Percentiles rank a stretch among this genome's conserved stretches.
These are phyloP conservation scores for Rubroshorea leprosula DNA, from an alignment of 345 rosid species.

Conservation along the genomic window DNA sequence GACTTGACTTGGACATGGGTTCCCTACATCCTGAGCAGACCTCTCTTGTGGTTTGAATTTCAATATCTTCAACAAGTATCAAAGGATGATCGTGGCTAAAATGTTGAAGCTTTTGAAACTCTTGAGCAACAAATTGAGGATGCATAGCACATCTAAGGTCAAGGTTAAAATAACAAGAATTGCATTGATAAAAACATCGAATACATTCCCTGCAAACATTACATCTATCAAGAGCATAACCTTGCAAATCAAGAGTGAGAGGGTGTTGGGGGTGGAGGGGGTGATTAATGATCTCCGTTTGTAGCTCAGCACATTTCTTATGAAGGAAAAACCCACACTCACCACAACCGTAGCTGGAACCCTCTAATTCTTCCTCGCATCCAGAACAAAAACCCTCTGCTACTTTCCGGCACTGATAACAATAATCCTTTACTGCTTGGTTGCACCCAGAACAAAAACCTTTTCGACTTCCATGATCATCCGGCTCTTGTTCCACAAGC, in stretches of 20 bases:
- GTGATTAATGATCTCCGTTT: neutral
- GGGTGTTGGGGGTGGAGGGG: neutral
- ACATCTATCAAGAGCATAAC: neutral
- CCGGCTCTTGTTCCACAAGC: neutral
- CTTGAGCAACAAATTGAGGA: neutral
- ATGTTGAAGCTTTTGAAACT: neutral
- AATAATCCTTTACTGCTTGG: neutral
- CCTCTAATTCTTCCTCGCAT: neutral
- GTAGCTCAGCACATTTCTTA: neutral
- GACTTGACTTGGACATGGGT: neutral
- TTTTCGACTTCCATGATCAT: neutral
- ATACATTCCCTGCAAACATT: neutral
- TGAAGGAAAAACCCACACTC: neutral
- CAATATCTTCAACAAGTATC: neutral
- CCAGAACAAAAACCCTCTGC: neutral
- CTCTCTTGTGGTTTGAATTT: neutral
- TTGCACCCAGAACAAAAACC: neutral
- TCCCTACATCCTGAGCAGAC: conserved; percentile 14
- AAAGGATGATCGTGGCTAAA: neutral
- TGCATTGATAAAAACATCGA: neutral
- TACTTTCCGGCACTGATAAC: neutral
- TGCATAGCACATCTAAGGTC: neutral
- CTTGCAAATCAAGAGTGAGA: neutral
- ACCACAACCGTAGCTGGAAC: neutral
- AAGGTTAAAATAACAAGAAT: neutral